Evolutionary conservation across 2,329 filamentous ascomycete species (phyloP).

Genomic region (Tolypocladium ovalisporum): DNA sequence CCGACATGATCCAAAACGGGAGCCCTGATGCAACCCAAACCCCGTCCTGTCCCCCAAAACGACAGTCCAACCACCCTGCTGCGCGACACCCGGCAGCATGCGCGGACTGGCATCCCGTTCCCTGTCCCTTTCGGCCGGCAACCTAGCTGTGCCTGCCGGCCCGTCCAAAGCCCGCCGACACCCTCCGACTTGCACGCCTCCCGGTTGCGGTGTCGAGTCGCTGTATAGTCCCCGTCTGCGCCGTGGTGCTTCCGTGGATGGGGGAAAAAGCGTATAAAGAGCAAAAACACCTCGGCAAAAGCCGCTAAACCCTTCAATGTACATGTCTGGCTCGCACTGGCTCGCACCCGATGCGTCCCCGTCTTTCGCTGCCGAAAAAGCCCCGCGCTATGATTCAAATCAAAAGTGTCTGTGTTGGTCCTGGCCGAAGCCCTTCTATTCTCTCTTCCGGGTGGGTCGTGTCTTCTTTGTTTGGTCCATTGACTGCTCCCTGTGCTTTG

Average conservation of each 20-base stretch:
- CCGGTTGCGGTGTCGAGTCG: not conserved
- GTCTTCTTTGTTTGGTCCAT: not conserved
- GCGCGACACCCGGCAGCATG: not conserved
- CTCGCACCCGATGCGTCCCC: not conserved
- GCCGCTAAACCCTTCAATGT: not conserved
- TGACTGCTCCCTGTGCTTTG: not conserved
- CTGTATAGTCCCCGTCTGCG: not conserved
- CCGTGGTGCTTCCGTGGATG: not conserved
- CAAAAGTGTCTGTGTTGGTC: not conserved
- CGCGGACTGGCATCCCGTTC: not conserved
- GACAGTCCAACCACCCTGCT: not conserved
- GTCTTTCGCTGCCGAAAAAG: slow-evolving; percentile 1
- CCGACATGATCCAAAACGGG: not conserved
- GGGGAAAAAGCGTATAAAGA: not conserved
- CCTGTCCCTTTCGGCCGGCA: not conserved
- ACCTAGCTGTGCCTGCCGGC: not conserved
- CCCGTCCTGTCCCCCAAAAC: not conserved
- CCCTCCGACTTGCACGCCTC: not conserved
- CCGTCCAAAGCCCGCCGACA: not conserved
- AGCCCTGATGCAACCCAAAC: not conserved
- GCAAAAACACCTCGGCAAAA: not conserved
- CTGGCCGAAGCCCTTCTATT: no score
- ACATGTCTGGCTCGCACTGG: not conserved
- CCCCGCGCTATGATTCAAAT: not conserved
- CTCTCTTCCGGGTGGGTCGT: not conserved